Conservation (phyloP, 2,329 filamentous ascomycete genomes). For the Cercospora zeina region DNA sequence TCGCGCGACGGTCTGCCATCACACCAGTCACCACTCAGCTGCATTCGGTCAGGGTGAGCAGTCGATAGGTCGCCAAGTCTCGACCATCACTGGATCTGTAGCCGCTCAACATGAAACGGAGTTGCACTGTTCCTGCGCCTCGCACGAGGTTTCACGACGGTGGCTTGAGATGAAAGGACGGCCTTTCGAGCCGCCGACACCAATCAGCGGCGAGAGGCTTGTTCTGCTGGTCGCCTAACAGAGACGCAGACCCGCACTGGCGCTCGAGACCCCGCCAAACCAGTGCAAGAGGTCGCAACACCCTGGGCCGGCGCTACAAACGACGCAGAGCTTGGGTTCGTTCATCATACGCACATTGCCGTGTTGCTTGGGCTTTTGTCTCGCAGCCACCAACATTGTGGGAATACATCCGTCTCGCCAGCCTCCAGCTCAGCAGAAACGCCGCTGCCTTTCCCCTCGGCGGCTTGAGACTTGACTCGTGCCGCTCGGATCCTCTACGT, state of each 20-base stretch:
- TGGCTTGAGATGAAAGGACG: conserved; percentile 16
- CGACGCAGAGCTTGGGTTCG: conserved; percentile 1
- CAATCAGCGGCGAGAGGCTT: conserved; percentile 6
- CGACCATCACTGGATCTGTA: conserved; percentile 16
- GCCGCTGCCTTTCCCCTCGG: background rate
- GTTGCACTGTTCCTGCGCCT: conserved; percentile 13
- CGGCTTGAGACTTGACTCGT: conserved; percentile 14
- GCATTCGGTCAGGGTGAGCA: background rate
- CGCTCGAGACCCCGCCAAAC: conserved; percentile 17
- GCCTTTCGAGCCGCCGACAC: background rate
- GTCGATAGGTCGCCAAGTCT: conserved; percentile 2
- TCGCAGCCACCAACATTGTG: background rate
- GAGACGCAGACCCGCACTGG: conserved; percentile 11
- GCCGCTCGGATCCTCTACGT: conserved; percentile 11
- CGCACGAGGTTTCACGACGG: conserved; percentile 13
- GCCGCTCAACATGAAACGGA: conserved; percentile 19
- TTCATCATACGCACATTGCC: conserved; percentile 1
- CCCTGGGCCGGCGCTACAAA: conserved; percentile 14
- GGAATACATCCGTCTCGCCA: background rate
- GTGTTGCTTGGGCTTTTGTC: background rate
- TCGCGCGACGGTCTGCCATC: background rate
- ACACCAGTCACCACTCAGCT: background rate
- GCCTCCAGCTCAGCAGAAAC: background rate
- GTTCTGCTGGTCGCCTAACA: conserved; percentile 6
- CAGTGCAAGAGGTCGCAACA: conserved; percentile 7